Conservation (phyloP, 345 rosid genomes). For the Corchorus capsularis region DNA sequence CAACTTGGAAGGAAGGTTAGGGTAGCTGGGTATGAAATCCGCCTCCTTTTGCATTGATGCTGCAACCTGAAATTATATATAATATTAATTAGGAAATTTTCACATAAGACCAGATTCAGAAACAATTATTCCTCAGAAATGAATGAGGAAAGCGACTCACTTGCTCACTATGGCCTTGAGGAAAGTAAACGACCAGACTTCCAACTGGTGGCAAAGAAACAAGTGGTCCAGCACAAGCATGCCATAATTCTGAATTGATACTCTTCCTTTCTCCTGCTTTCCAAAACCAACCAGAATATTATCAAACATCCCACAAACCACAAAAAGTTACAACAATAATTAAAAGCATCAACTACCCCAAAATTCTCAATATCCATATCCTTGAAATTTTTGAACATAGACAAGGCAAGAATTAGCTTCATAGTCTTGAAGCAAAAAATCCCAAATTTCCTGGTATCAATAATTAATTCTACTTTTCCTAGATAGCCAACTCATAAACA, state of each 20-base stretch:
- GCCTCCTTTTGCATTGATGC: slow-evolving; percentile 78
- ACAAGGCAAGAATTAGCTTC: slow-evolving; percentile 5
- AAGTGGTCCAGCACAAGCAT: slow-evolving; percentile 97
- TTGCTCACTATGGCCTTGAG: slow-evolving; percentile 98
- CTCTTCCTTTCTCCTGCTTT: slow-evolving; percentile 76
- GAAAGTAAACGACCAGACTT: slow-evolving; percentile 94
- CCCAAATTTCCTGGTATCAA: background rate
- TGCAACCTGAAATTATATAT: slow-evolving; percentile 54
- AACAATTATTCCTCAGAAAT: slow-evolving; percentile 10
- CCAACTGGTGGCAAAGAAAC: slow-evolving; percentile 92
- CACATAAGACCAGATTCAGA: slow-evolving; percentile 21
- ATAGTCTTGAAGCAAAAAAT: background rate
- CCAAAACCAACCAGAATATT: slow-evolving; percentile 26
- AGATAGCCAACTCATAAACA: background rate
- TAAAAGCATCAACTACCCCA: slow-evolving; percentile 16
- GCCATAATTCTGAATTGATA: slow-evolving; percentile 93
- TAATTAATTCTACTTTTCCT: slow-evolving; percentile 1
- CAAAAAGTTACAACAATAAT: slow-evolving; percentile 11
- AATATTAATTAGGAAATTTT: slow-evolving; percentile 12
- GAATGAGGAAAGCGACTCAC: slow-evolving; percentile 40
- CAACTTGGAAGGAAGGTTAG: slow-evolving; percentile 74
- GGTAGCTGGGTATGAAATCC: slow-evolving; percentile 69
- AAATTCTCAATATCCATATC: slow-evolving; percentile 5
- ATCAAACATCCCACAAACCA: slow-evolving; percentile 23
- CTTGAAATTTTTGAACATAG: background rate